phyloP scores from a whole-genome alignment of 129 eudicot genomes.

The Centrapalus pauciflorus region DNA sequence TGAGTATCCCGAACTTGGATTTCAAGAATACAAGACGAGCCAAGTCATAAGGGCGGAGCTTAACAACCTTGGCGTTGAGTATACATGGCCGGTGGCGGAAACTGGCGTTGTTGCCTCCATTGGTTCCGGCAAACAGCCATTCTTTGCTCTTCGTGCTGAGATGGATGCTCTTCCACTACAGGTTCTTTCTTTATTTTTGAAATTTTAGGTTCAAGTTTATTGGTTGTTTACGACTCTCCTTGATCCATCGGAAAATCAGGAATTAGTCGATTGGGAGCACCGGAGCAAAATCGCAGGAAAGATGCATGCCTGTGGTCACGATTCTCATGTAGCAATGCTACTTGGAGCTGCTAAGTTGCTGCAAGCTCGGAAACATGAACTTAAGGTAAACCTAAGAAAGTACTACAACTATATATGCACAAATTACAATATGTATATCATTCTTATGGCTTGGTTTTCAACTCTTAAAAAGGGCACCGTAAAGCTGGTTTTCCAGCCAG shows the following conservation, averaged over 20 bases:
- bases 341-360: slow-evolving; percentile 71
- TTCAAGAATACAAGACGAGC: slow-evolving; percentile 55
- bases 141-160: slow-evolving; percentile 60
- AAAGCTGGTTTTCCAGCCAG: slow-evolving; percentile 69
- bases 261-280: slow-evolving; percentile 55
- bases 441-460: neutral
- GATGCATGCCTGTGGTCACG: slow-evolving; percentile 79
- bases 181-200: slow-evolving; percentile 17
- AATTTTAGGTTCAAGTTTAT: neutral
- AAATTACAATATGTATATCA: neutral
- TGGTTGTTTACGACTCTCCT: neutral
- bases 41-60: slow-evolving; percentile 50
- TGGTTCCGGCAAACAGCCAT: slow-evolving; percentile 47
- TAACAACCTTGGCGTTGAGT: slow-evolving; percentile 44
- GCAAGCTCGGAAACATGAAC: slow-evolving; percentile 31
- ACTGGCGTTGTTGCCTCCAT: slow-evolving; percentile 59
- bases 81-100: slow-evolving; percentile 53
- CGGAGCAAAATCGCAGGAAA: slow-evolving; percentile 49
- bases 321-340: slow-evolving; percentile 65
- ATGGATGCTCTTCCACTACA: slow-evolving; percentile 68
- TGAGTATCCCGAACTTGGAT: slow-evolving; percentile 54
- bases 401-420: neutral
- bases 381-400: slow-evolving; percentile 35
- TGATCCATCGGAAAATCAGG: slow-evolving; percentile 26
- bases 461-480: slow-evolving; percentile 43